Conservation (phyloP, 1,284 basidiomycete species). For the Malassezia cuniculi region DNA sequence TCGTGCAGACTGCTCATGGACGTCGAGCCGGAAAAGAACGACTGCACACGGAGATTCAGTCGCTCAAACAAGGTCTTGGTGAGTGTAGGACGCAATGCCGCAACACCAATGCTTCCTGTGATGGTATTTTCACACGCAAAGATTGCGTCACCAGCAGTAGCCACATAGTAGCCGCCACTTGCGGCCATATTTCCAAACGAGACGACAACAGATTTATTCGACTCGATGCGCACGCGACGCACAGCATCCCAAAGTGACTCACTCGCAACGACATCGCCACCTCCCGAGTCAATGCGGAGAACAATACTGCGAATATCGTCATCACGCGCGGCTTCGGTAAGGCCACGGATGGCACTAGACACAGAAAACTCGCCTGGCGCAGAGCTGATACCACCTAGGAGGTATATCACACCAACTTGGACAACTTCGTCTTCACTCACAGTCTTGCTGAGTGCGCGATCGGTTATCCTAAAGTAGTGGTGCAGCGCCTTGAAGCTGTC, state of each 20-base stretch:
- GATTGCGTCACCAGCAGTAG: slow-evolving; percentile 40
- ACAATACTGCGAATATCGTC: slow-evolving; percentile 45
- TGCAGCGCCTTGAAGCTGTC: slow-evolving; percentile 27
- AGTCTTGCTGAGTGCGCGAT: slow-evolving; percentile 19
- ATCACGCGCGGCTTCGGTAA: slow-evolving; percentile 47
- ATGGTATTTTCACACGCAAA: slow-evolving; percentile 46
- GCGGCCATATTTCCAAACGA: slow-evolving; percentile 47
- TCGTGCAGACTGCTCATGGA: slow-evolving; percentile 41
- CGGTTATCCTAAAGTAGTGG: slow-evolving; percentile 25
- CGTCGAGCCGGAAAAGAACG: slow-evolving; percentile 46
- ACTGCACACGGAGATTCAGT: slow-evolving; percentile 45
- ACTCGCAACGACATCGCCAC: slow-evolving; percentile 46
- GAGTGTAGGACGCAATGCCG: slow-evolving; percentile 47
- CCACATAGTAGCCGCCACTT: slow-evolving; percentile 46
- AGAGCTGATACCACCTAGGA: slow-evolving; percentile 44
- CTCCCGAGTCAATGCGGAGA: slow-evolving; percentile 47
- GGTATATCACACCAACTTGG: slow-evolving; percentile 46
- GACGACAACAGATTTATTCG: slow-evolving; percentile 46
- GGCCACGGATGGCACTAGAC: slow-evolving; percentile 44
- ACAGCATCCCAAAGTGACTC: slow-evolving; percentile 48
- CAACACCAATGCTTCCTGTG: slow-evolving; percentile 47
- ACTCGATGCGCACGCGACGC: slow-evolving; percentile 36
- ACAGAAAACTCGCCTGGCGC: slow-evolving; percentile 38
- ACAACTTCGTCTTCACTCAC: slow-evolving; percentile 33
- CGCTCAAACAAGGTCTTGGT: slow-evolving; percentile 46